Evolutionary conservation across 306 rosid genomes (phyloP).

Genomic region (Vigna reflexopilosa): DNA sequence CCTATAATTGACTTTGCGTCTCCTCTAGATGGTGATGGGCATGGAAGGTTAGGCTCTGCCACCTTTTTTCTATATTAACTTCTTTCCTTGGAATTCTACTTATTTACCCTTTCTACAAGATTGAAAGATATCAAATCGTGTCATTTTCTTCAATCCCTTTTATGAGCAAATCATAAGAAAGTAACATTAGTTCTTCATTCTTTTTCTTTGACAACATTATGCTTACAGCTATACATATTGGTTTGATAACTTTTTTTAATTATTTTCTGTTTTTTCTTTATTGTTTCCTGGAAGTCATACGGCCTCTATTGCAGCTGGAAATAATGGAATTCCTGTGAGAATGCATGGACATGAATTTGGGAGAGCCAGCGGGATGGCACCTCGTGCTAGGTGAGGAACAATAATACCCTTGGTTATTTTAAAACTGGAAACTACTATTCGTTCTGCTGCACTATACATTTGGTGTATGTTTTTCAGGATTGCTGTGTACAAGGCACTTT

Average conservation of each 20-base stretch:
- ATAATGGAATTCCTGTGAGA: conserved; percentile 97
- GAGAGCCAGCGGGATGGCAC: conserved; percentile 99
- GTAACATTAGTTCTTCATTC: conserved; percentile 23
- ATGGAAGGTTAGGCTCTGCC: conserved; percentile 80
- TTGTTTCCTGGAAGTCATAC: conserved; percentile 75
- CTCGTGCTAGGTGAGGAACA: conserved; percentile 92
- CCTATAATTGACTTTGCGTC: conserved; percentile 93
- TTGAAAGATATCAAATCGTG: conserved; percentile 18
- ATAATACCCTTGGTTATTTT: conserved; percentile 39
- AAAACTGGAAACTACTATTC: conserved; percentile 27
- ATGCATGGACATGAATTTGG: conserved; percentile 97
- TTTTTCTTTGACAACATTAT: not conserved
- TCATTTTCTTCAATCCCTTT: conserved; percentile 15
- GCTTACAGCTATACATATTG: conserved; percentile 27
- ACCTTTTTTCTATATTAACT: conserved; percentile 28
- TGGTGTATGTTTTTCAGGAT: conserved; percentile 66
- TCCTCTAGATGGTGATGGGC: conserved; percentile 98
- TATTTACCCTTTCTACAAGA: conserved; percentile 4
- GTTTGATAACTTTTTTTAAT: conserved; percentile 21
- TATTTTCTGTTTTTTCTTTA: conserved; percentile 37
- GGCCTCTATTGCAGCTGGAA: conserved; percentile 98
- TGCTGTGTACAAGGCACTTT: conserved; percentile 98
- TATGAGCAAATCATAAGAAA: conserved; percentile 9
- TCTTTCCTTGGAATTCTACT: conserved; percentile 28
- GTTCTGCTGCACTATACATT: conserved; percentile 39